Evolutionary conservation across 495 filamentous ascomycete genomes (phyloP).

Genomic region (Neurospora africana): DNA sequence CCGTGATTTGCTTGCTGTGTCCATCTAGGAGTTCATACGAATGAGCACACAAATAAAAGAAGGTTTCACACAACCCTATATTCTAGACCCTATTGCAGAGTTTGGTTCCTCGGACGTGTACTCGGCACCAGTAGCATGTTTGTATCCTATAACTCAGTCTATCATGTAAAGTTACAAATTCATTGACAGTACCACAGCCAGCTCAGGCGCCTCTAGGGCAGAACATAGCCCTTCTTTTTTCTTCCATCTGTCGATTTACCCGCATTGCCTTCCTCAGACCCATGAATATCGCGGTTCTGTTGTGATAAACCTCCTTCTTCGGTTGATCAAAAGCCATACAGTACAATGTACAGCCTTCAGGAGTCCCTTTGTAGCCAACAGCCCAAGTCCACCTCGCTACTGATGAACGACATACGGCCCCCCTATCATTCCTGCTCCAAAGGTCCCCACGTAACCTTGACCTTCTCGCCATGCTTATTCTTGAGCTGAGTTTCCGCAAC

Average conservation of each 20-base stretch:
- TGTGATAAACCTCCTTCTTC: not conserved
- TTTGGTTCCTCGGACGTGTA: not conserved
- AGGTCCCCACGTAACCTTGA: conserved; percentile 32
- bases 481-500: conserved; percentile 20
- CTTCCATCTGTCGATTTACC: not conserved
- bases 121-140: not conserved
- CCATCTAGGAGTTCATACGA: not conserved
- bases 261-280: not conserved
- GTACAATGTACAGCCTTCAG: not conserved
- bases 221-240: not conserved
- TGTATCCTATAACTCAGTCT: not conserved
- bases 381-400: not conserved
- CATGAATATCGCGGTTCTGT: not conserved
- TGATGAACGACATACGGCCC: not conserved
- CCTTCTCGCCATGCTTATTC: conserved; percentile 35
- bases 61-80: not conserved
- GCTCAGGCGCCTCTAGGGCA: not conserved
- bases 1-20: not conserved
- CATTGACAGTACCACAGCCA: not conserved
- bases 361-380: not conserved
- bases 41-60: not conserved
- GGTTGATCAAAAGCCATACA: not conserved
- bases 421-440: not conserved
- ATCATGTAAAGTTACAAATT: not conserved
- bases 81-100: not conserved